These are phyloP conservation scores for Filosporella fistucella DNA, from an alignment of 495 filamentous ascomycete species.

Conservation along the genomic window DNA sequence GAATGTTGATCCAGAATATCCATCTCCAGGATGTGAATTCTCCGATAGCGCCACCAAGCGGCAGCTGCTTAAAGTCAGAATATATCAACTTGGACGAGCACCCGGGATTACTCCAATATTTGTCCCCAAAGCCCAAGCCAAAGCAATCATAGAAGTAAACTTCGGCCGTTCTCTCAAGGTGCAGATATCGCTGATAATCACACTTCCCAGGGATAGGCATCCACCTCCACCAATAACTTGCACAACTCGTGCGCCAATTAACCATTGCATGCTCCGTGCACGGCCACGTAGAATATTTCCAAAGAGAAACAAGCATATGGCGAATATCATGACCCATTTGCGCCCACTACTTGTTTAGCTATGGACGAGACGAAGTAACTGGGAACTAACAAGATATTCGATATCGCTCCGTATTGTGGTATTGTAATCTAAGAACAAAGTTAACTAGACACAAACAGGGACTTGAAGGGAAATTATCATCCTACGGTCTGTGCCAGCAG, in stretches of 20 bases:
- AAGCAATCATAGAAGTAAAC: conserved; percentile 21
- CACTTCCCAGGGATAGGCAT: conserved; percentile 52
- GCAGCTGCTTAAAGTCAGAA: background rate
- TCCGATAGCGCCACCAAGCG: conserved; percentile 10
- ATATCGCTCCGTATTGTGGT: conserved; percentile 6
- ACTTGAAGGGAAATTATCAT: no score
- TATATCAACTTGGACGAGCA: conserved; percentile 34
- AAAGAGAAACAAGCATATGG: conserved; percentile 44
- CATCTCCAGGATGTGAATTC: conserved; percentile 24
- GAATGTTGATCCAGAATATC: conserved; percentile 33
- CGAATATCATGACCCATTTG: conserved; percentile 39
- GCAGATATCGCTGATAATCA: conserved; percentile 61
- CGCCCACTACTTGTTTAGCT: conserved; percentile 36
- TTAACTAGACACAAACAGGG: no score
- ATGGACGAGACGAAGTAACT: no score
- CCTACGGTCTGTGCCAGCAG: conserved; percentile 31
- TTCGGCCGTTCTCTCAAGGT: conserved; percentile 43
- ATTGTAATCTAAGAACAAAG: no score
- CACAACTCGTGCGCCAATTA: conserved; percentile 14
- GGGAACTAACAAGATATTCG: conserved; percentile 32
- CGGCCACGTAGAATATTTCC: conserved; percentile 56
- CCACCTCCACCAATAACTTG: conserved; percentile 69
- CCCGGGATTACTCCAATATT: conserved; percentile 56
- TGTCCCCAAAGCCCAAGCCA: conserved; percentile 37
- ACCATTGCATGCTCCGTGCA: conserved; percentile 52